Evolutionary conservation across 2,329 filamentous ascomycete genomes (phyloP).

Genomic region (Diplodia scrobiculata): DNA sequence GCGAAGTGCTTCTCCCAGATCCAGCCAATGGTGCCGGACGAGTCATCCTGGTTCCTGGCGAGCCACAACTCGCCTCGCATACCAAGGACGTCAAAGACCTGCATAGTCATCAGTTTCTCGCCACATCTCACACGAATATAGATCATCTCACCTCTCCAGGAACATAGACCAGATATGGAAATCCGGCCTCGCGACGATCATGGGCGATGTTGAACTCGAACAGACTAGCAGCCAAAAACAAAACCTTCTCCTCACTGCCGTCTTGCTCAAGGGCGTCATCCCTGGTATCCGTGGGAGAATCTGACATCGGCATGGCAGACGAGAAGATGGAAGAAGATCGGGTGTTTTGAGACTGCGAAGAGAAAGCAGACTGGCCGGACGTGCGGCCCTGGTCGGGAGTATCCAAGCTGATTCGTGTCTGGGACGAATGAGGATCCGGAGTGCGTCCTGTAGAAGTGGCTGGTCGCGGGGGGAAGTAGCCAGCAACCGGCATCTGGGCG

Average conservation of each 20-base stretch:
- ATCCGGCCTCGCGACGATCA: constrained; percentile 87
- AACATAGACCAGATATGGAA: constrained; percentile 93
- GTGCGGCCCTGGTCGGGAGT: constrained; percentile 46
- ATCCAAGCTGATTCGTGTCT: constrained; percentile 26
- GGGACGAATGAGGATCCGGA: constrained; percentile 9
- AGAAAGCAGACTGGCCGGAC: constrained; percentile 39
- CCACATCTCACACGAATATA: neutral
- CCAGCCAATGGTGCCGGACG: constrained; percentile 79
- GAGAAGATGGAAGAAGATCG: constrained; percentile 80
- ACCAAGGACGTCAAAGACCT: constrained; percentile 69
- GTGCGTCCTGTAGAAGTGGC: constrained; percentile 36
- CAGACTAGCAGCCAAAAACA: constrained; percentile 89
- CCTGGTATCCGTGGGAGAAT: constrained; percentile 46
- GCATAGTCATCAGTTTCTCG: constrained; percentile 13
- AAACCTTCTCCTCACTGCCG: constrained; percentile 64
- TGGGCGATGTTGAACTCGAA: constrained; percentile 98
- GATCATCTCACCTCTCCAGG: constrained; percentile 72
- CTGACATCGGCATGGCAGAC: constrained; percentile 79
- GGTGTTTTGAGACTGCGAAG: constrained; percentile 20
- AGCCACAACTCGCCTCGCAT: constrained; percentile 98
- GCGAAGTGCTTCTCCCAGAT: constrained; percentile 98
- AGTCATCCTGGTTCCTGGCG: constrained; percentile 94
- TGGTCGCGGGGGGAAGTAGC: constrained; percentile 41
- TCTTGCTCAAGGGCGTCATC: constrained; percentile 36
- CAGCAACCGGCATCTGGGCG: constrained; percentile 34